These are phyloP conservation scores for Colletotrichum plurivorum DNA, from an alignment of 2,329 filamentous ascomycete species.

Conservation along the genomic window DNA sequence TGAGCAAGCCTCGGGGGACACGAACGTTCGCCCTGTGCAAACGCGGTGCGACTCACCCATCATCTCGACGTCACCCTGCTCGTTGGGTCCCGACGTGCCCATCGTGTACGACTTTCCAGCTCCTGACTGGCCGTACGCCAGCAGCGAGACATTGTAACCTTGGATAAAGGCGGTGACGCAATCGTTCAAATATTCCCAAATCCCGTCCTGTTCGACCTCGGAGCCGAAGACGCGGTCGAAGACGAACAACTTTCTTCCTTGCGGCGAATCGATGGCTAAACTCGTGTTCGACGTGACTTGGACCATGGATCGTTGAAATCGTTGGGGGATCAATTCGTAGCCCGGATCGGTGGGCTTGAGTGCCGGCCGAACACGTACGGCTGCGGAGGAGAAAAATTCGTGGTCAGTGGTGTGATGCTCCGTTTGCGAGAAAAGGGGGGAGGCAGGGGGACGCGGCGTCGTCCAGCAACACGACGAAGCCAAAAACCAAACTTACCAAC, in stretches of 20 bases:
- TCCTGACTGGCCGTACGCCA: conserved; percentile 97
- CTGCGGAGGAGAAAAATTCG: conserved; percentile 61
- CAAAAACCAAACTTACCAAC: conserved; percentile 78
- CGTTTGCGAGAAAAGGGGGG: conserved; percentile 22
- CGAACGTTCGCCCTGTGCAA: background rate
- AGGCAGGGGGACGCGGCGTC: conserved; percentile 15
- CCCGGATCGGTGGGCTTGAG: conserved; percentile 88
- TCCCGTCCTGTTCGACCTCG: conserved; percentile 85
- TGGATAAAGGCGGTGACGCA: conserved; percentile 92
- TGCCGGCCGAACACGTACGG: conserved; percentile 92
- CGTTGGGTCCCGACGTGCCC: conserved; percentile 90
- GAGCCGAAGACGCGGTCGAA: conserved; percentile 95
- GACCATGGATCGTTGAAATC: conserved; percentile 93
- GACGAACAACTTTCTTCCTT: conserved; percentile 94
- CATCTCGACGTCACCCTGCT: conserved; percentile 77
- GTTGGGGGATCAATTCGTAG: conserved; percentile 93
- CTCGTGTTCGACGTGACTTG: conserved; percentile 90
- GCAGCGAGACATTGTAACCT: conserved; percentile 97
- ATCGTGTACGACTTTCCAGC: conserved; percentile 99
- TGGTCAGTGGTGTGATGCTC: conserved; percentile 35
- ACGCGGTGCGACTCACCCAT: conserved; percentile 77
- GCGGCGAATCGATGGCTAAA: conserved; percentile 89
- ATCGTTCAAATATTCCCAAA: conserved; percentile 95
- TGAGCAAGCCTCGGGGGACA: background rate
- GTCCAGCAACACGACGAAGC: conserved; percentile 1